phyloP scores from a whole-genome alignment of 352 stramenopile genomes.

The Globisporangium acanthophoron region DNA sequence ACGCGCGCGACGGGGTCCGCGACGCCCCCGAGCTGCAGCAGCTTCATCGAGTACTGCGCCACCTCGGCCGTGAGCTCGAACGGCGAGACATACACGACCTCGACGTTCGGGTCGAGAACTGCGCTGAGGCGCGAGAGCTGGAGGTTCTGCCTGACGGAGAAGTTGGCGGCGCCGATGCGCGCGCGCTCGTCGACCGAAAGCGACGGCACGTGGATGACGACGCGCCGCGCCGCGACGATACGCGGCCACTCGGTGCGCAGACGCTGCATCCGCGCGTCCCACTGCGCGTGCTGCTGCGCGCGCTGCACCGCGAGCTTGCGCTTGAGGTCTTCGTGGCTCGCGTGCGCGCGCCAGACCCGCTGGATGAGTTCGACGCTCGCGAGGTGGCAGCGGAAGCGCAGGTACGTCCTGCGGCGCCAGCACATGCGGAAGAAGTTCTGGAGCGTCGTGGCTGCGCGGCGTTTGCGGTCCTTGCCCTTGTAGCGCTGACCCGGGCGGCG shows the following conservation, averaged over 20 bases:
- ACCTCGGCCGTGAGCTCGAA: slow-evolving; percentile 77
- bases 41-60: slow-evolving; percentile 77
- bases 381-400: slow-evolving; percentile 28
- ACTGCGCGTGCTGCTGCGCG: slow-evolving; percentile 29
- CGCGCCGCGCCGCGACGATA: slow-evolving; percentile 40
- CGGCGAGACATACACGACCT: slow-evolving; percentile 86
- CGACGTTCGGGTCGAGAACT: slow-evolving; percentile 64
- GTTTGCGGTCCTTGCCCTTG: slow-evolving; percentile 63
- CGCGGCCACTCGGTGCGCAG: slow-evolving; percentile 49
- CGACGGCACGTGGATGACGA: slow-evolving; percentile 81
- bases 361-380: slow-evolving; percentile 57
- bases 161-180: slow-evolving; percentile 61
- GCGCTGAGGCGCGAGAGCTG: slow-evolving; percentile 74
- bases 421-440: slow-evolving; percentile 73
- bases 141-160: slow-evolving; percentile 74
- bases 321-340: slow-evolving; percentile 35
- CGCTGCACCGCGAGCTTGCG: slow-evolving; percentile 29
- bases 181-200: slow-evolving; percentile 66
- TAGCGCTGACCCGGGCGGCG: slow-evolving; percentile 70
- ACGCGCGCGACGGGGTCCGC: slow-evolving; percentile 51
- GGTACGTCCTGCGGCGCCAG: slow-evolving; percentile 34
- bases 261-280: slow-evolving; percentile 38
- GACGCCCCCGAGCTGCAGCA: slow-evolving; percentile 77
- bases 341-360: slow-evolving; percentile 47
- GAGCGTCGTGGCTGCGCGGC: slow-evolving; percentile 59